Evolutionary conservation across 495 filamentous ascomycete genomes (phyloP), one percentile per base, ranked within the genome.

Genomic region (Aspergillus hancockii): DNA sequence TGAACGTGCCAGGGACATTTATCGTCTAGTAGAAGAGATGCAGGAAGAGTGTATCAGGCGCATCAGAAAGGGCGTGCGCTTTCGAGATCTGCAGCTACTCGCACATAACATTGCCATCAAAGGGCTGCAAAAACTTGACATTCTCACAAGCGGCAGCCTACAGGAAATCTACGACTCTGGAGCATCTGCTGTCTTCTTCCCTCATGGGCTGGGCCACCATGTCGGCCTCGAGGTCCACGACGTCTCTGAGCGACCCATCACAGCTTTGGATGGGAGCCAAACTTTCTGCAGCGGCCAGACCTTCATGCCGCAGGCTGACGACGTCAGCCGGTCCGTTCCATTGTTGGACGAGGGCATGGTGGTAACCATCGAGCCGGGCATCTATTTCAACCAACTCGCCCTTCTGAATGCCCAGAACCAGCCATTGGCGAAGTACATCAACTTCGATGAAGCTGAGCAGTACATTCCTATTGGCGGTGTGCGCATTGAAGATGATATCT

Each of bases 221-320:
- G 77, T 97, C 34, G 93, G 93, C 0, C 80, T 98, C 16, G 93
- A 98, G 70, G 88, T 90, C 40, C 93, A 98, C 65, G 93, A 98
- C 75, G 86, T 90, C 7, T 83, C 83, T 6, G 79, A 72, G 8
- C 70, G 74, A 23, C 74, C 78, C 3, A 75, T 82, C 41, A 81
- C 75, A 62, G 76, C 74, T n/a, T 36, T 67, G 31, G 52, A 52
- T 13, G 22, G 36, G 21, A 8, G n/a, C 23, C 28, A 52, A 45
- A 12, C 19, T 49, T 34, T 58, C 58, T 14, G 49, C 62, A 60
- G 54, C 23, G 38, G 53, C 12, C 62, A 28, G 55, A 62, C 43
- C 50, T 54, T 75, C 41, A 65, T 63, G 13, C 59, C 71, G 14
- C 38, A 54, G 5, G 31, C 49, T 12, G 52, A 40, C 22, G 31